Base-by-base conservation (phyloP, 169 alveolate species). In the Eimeria acervulina region DNA sequence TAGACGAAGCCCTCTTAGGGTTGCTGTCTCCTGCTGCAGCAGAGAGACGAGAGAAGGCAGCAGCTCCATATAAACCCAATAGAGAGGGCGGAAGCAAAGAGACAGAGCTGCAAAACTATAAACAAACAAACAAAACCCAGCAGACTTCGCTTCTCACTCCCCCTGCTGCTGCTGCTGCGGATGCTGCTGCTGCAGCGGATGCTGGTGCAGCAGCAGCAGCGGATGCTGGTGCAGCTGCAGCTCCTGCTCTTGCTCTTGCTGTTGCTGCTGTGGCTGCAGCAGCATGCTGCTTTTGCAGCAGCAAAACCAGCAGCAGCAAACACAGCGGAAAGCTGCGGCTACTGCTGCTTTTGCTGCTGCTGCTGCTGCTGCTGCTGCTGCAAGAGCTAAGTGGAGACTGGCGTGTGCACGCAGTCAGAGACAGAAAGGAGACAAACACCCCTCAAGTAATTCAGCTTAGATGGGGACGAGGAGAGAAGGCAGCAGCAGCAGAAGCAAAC, bases 81-180 rank as follows among this genome's bases (percentile, higher is more conserved):
- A 74, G 85, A 8, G 85, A 74, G 21, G 85, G 85, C 23, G 85
- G 85, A 8, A 74, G 85, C 40, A 74, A 31, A 13, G 28, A 21
- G 12, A 74, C 85, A n/a, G 85, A 23, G 85, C 85, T 74, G 85
- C 85, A 74, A 36, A 74, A 36, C 85, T 74, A 52, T 52, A 36
- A 26, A 68, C 81, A 68, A 68, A 68, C 15, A n/a, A 68, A 36
- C 81, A 17, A 15, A 68, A 15, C 40, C n/a, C n/a, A n/a, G n/a
- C n/a, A n/a, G n/a, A n/a, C n/a, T n/a, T n/a, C n/a, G n/a, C n/a
- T n/a, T 21, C 21, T 21, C 21, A 13, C 68, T 21, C 13, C 26
- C 15, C 38, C 26, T 13, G 80, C 66, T 13, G 66, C 66, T 13
- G 66, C 66, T 13, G 66, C 66, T 13, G 66, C 66, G 19, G 66